phyloP scores from a whole-genome alignment of 345 rosid species.

The Brassica juncea region DNA sequence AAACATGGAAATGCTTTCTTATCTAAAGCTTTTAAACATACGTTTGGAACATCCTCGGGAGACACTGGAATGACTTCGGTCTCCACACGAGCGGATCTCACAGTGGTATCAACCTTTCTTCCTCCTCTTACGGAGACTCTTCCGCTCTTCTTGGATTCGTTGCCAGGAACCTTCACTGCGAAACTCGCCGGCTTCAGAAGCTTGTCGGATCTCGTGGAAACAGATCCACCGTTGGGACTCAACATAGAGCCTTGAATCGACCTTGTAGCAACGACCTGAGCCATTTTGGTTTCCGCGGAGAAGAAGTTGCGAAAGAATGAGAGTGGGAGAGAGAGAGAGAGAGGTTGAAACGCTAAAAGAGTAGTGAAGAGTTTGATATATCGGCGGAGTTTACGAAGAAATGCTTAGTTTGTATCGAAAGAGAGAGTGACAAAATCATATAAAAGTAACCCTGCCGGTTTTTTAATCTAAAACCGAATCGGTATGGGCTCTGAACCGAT shows the following conservation, averaged over 20 bases:
- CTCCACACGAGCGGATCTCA: constrained; percentile 57
- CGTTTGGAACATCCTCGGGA: constrained; percentile 66
- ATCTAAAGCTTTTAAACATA: constrained; percentile 15
- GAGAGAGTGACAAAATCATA: neutral
- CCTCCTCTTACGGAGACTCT: constrained; percentile 35
- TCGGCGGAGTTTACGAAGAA: neutral
- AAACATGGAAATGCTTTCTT: too few relatives aligned
- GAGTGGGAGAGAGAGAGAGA: neutral
- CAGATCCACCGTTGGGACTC: constrained; percentile 48
- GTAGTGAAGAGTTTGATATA: neutral
- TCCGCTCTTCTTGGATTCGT: constrained; percentile 30
- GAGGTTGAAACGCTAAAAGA: neutral
- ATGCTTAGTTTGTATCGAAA: neutral
- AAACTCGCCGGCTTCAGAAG: constrained; percentile 52
- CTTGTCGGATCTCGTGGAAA: constrained; percentile 50
- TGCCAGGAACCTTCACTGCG: constrained; percentile 46
- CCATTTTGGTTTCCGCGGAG: constrained; percentile 47
- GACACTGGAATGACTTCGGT: constrained; percentile 70
- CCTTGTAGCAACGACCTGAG: constrained; percentile 75
- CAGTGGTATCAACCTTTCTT: constrained; percentile 45
- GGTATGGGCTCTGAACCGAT: neutral
- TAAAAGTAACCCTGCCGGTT: neutral
- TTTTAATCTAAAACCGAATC: neutral
- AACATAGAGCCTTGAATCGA: constrained; percentile 55
- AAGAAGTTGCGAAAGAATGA: neutral